A percentile compares a stretch with the other conserved stretches of the same genome.
Evolutionary conservation across 139 green algal species (phyloP).

Genomic region (Asterochloris sp.): DNA sequence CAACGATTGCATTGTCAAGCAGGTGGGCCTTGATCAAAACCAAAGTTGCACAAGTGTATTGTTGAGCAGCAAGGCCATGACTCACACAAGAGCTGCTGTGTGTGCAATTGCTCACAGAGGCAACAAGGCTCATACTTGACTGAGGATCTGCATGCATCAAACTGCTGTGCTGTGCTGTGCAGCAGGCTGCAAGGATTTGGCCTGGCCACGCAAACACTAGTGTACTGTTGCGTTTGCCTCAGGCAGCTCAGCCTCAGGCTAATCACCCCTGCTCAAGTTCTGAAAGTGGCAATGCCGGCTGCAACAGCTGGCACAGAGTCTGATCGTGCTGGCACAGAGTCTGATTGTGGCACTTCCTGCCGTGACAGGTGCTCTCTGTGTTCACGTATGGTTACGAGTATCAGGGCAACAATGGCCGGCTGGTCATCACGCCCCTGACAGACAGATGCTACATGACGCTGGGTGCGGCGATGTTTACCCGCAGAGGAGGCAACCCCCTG

Average conservation of each 20-base stretch:
- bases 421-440: constrained; percentile 95
- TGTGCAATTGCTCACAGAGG: no score
- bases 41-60: background rate
- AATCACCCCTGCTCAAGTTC: no score
- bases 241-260: no score
- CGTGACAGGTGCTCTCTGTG: constrained; percentile 8
- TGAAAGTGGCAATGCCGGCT: no score
- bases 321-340: no score
- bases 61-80: background rate
- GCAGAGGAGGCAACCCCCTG: constrained; percentile 47
- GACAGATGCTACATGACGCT: constrained; percentile 98
- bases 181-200: no score
- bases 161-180: no score
- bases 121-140: no score
- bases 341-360: background rate
- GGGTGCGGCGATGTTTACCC: constrained; percentile 86
- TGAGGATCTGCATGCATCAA: no score
- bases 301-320: no score
- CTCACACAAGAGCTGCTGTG: background rate
- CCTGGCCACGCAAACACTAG: no score
- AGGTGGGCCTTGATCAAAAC: constrained; percentile 24
- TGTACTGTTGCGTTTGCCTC: no score
- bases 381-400: constrained; percentile 26
- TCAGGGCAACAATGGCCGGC: constrained; percentile 88
- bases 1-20: constrained; percentile 52